Percentiles rank a stretch among this genome's conserved stretches.
Evolutionary conservation across 352 stramenopile species (phyloP).

Genomic region (Globisporangium emineosum): DNA sequence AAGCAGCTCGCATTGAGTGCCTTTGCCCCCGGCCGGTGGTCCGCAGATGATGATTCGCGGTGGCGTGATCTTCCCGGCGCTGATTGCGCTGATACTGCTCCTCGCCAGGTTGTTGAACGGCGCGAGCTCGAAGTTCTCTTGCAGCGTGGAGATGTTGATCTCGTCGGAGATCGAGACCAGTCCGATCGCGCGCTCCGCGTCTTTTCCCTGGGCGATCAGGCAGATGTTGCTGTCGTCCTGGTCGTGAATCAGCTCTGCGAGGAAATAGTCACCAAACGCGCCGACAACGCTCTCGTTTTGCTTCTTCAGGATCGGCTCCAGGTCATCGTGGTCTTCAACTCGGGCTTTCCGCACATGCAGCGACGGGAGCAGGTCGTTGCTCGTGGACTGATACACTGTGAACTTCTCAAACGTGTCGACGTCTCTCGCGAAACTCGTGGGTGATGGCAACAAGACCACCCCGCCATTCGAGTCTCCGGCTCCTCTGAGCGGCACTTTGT

Average conservation of each 20-base stretch:
- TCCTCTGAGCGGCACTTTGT: conserved; percentile 25
- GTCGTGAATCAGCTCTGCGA: conserved; percentile 89
- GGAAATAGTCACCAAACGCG: conserved; percentile 90
- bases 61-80: conserved; percentile 31
- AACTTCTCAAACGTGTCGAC: conserved; percentile 41
- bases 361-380: conserved; percentile 33
- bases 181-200: conserved; percentile 54
- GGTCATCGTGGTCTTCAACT: conserved; percentile 82
- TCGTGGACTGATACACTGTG: conserved; percentile 43
- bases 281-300: conserved; percentile 63
- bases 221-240: conserved; percentile 87
- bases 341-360: conserved; percentile 60
- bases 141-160: conserved; percentile 77
- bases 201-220: conserved; percentile 53
- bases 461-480: neutral
- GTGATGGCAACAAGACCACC: conserved; percentile 26
- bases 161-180: conserved; percentile 83
- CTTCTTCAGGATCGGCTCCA: conserved; percentile 59
- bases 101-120: conserved; percentile 77
- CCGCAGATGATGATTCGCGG: conserved; percentile 53
- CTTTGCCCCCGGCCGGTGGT: conserved; percentile 91
- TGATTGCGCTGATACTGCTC: conserved; percentile 19
- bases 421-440: conserved; percentile 20
- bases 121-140: conserved; percentile 81
- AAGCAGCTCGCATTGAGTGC: conserved; percentile 93